phyloP scores from a whole-genome alignment of 2,329 filamentous ascomycete genomes.

The Escovopsis sp. region DNA sequence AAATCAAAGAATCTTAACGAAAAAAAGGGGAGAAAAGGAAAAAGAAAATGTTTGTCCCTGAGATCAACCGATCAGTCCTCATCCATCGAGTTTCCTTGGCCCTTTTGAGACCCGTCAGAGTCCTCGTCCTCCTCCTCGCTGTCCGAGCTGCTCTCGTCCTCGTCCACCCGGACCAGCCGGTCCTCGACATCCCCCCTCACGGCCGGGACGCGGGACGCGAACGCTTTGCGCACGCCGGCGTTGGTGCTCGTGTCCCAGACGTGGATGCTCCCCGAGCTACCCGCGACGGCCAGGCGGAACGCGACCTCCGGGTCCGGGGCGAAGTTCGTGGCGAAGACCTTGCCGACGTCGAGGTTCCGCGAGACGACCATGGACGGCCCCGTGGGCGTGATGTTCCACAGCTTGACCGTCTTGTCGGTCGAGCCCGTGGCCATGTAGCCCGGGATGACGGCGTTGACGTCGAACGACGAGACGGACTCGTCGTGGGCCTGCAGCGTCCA shows the following conservation, averaged over 20 bases:
- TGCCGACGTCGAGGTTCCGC: conserved; percentile 83
- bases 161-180: conserved; percentile 57
- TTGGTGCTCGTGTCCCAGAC: conserved; percentile 98
- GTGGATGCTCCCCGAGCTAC: conserved; percentile 82
- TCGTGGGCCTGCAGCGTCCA: conserved; percentile 97
- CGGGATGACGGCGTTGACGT: conserved; percentile 77
- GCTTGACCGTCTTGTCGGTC: conserved; percentile 86
- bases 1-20: not conserved
- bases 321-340: conserved; percentile 83
- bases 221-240: conserved; percentile 65
- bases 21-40: not conserved
- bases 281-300: conserved; percentile 83
- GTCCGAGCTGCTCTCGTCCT: conserved; percentile 51
- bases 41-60: not conserved
- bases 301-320: conserved; percentile 81
- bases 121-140: conserved; percentile 33
- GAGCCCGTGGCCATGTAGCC: conserved; percentile 90
- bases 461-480: conserved; percentile 78
- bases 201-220: conserved; percentile 51
- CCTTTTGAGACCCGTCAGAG: conserved; percentile 4
- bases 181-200: conserved; percentile 49
- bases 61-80: conserved; percentile 12
- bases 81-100: conserved; percentile 12
- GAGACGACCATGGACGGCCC: conserved; percentile 85
- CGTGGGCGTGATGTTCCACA: conserved; percentile 76